Evolutionary conservation across 176 grass and related monocot genomes (phyloP), one percentile per base, ranked within the genome.

Genomic region (Bonia amplexicaulis): DNA sequence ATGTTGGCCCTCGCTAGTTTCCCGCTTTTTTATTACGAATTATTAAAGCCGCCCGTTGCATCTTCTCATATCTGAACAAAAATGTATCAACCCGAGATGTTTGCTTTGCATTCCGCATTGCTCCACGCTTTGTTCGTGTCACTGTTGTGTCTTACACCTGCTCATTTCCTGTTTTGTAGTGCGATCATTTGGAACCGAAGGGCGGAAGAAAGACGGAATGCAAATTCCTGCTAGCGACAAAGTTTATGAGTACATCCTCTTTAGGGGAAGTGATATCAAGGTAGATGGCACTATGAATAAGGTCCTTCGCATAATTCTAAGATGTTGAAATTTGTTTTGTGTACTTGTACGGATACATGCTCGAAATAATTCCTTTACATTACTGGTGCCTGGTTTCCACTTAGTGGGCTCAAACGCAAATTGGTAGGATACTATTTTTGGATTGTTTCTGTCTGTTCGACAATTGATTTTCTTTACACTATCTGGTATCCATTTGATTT

Each of bases 151-250:
- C 68, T 17, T 33, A 86, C 80, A 66, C 47, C 33, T 26, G 63
- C 53, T 16, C 5, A 7, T 78, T 68, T 75, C 37, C 71, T 82
- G 51, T 86, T 79, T 11, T 87, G 79, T 42, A 97, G 94, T 97
- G 66, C 87, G 92, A 33, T 97, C 94, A 7, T 94, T 97, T 86
- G 94, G 94, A 69, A 97, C 94, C 0, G 94, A 97, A 92, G 94
- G 94, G 19, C 82, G 94, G 67, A 97, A 97, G 89, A 89, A 93
- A 74, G 94, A 97, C 3, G 94, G 94, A 2, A 66, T 90, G 69
- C 94, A 94, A 53, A 84, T 97, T 87, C 87, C 87, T 20, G 69
- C 87, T 48, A 91, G 85, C 39, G 92, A 94, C 82, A 97, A 88
- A 70, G 78, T 97, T 61, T 97, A 91, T 2, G 94, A 97, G 82